phyloP scores from a whole-genome alignment of 495 filamentous ascomycete genomes.

The Apiosordaria backusii region DNA sequence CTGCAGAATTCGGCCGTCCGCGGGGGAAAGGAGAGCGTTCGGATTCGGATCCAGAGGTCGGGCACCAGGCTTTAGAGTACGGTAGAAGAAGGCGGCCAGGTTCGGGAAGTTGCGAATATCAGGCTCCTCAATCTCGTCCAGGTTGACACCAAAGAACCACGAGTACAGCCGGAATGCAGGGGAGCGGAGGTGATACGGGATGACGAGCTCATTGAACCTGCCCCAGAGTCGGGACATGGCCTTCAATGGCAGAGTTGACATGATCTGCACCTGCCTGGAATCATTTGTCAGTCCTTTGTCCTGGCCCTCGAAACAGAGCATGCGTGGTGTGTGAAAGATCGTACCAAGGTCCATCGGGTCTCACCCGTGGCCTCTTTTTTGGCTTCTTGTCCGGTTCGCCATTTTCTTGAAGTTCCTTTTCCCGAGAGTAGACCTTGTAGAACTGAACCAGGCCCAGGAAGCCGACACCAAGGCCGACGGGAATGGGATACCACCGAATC shows the following conservation, averaged over 20 bases:
- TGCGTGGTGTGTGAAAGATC: conserved; percentile 9
- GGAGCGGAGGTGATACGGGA: conserved; percentile 84
- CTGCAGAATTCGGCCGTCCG: conserved; percentile 87
- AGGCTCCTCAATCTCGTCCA: conserved; percentile 79
- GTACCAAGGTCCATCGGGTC: conserved; percentile 86
- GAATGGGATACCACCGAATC: conserved; percentile 94
- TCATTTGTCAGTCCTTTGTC: conserved; percentile 9
- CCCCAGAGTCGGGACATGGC: conserved; percentile 92
- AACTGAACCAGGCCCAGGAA: conserved; percentile 83
- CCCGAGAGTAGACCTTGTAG: conserved; percentile 64
- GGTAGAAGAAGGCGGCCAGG: conserved; percentile 95
- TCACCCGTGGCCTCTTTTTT: conserved; percentile 64
- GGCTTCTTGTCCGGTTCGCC: conserved; percentile 42
- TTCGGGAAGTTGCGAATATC: conserved; percentile 90
- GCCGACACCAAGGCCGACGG: conserved; percentile 80
- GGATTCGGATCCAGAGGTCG: conserved; percentile 82
- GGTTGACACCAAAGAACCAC: conserved; percentile 88
- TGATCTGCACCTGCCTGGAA: conserved; percentile 83
- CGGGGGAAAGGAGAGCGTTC: conserved; percentile 74
- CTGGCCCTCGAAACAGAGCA: background rate
- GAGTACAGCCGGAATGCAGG: conserved; percentile 96
- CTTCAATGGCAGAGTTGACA: conserved; percentile 94
- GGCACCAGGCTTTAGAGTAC: conserved; percentile 80
- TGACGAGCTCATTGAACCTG: conserved; percentile 85
- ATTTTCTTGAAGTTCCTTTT: conserved; percentile 52